phyloP scores from a whole-genome alignment of 2,329 filamentous ascomycete species.

The Malbranchea zuffiana region DNA sequence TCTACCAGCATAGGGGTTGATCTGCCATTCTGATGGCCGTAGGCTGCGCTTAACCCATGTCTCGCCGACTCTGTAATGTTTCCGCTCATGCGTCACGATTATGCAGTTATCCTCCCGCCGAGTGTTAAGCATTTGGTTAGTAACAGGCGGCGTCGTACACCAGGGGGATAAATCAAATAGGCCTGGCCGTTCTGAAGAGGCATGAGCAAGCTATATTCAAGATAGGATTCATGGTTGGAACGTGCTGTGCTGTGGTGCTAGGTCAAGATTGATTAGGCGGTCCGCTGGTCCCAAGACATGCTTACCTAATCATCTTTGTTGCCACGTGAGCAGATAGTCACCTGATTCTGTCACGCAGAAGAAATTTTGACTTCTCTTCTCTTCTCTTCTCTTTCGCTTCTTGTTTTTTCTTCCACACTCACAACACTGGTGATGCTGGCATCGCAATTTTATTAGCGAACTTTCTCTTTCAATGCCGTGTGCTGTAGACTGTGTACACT shows the following conservation, averaged over 20 bases:
- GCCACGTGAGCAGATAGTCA: conserved; percentile 81
- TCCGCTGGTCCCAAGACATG: no score
- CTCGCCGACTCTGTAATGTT: conserved; percentile 14
- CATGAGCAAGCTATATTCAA: no score
- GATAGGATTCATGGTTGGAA: no score
- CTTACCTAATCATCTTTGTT: conserved; percentile 89
- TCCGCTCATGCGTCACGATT: conserved; percentile 14
- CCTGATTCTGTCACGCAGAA: conserved; percentile 1
- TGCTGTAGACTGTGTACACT: no score
- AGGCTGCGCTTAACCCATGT: conserved; percentile 15
- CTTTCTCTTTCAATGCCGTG: no score
- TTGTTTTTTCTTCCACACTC: neutral
- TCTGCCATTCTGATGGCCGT: conserved; percentile 16
- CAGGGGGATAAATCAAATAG: no score
- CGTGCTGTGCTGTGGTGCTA: no score
- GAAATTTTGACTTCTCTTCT: neutral
- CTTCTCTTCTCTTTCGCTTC: no score
- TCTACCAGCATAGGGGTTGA: conserved; percentile 12
- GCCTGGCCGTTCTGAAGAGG: no score
- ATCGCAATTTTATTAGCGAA: no score
- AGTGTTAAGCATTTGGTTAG: conserved; percentile 7
- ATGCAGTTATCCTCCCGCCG: conserved; percentile 14
- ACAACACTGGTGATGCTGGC: no score
- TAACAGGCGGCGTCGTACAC: conserved; percentile 3
- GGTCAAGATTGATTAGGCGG: no score